These are phyloP conservation scores for Golubevia sp. DNA, from an alignment of 1,284 basidiomycete genomes.

Conservation along the genomic window DNA sequence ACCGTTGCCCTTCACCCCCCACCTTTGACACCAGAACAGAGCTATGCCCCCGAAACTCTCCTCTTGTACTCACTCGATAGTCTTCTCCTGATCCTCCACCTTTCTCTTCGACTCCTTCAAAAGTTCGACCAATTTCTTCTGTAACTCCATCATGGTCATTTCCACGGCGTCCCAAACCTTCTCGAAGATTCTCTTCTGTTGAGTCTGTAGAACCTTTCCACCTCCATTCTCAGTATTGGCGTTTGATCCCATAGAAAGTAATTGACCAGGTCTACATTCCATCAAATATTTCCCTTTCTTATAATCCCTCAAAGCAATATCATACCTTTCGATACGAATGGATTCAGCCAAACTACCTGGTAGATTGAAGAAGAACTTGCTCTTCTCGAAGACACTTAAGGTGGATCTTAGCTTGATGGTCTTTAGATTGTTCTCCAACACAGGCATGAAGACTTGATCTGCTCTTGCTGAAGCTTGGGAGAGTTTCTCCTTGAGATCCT, in stretches of 20 bases:
- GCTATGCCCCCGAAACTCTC: no score
- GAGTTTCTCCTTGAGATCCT: conserved; percentile 72
- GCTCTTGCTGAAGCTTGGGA: conserved; percentile 77
- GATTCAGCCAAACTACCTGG: conserved; percentile 88
- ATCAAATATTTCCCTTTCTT: conserved; percentile 93
- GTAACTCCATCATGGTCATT: conserved; percentile 91
- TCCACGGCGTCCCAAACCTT: conserved; percentile 97
- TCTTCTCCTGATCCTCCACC: conserved; percentile 94
- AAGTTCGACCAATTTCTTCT: conserved; percentile 74
- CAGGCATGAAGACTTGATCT: conserved; percentile 92
- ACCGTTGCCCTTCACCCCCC: neutral
- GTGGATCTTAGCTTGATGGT: conserved; percentile 90
- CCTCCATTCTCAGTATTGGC: conserved; percentile 14
- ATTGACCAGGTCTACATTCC: conserved; percentile 81
- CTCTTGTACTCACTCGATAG: conserved; percentile 76
- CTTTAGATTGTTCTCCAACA: conserved; percentile 93
- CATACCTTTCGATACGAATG: conserved; percentile 75
- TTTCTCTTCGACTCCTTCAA: conserved; percentile 77
- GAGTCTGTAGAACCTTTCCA: conserved; percentile 27
- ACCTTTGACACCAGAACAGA: conserved; percentile 11
- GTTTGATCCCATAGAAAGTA: conserved; percentile 59
- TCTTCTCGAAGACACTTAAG: conserved; percentile 91
- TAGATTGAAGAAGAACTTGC: conserved; percentile 98
- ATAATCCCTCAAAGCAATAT: conserved; percentile 91
- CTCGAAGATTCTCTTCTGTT: conserved; percentile 85